Evolutionary conservation across 208 protist genomes (phyloP), one percentile per base, ranked within the genome.

Genomic region (Trypanosoma melophagium): DNA sequence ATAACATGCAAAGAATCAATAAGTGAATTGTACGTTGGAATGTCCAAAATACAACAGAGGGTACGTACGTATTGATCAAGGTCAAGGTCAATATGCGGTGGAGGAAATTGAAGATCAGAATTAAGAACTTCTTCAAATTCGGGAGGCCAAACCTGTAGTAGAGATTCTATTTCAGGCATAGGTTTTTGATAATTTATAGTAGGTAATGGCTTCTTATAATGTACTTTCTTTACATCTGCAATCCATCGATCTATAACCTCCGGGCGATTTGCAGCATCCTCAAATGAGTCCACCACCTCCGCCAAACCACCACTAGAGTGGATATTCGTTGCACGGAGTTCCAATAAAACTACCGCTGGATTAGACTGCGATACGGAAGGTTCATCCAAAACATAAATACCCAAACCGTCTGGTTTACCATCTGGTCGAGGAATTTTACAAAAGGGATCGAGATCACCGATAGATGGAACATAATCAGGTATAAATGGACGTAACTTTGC

Each of bases 1-100:
- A 99, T 93, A 21, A 99, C 81, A 80, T 99, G 97, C 9, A 99
- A 86, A 0, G 97, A 97, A 74, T 99, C 97, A 50, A 98, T 95
- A n/a, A 98, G 79, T 2, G 94, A 96, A 65, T 81, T 89, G 84
- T 99, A 97, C 3, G 98, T 97, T 9, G 98, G 97, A 45, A 99
- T 98, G 67, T 99, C 98, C 21, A 99, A 71, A 19, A 99, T 75
- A 22, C 89, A 86, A 77, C 97, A 99, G 7, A 98, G 77, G 0
- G 97, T 90, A 12, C 88, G 83, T n/a, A 97, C 94, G 63, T 98
- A 98, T 68, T 97, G 87, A 42, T 97, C 88, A 31, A 98, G 65
- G 56, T 98, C 93, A 17, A 99, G 63, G 64, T 98, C 86, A 14
- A 99, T 89, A 17, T 90, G 67, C 0, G 91, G 87, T 9, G 88